A percentile compares a stretch with the other conserved stretches of the same genome.
Evolutionary conservation across 2,329 filamentous ascomycete genomes (phyloP).

Genomic region (Cladophialophora yegresii): DNA sequence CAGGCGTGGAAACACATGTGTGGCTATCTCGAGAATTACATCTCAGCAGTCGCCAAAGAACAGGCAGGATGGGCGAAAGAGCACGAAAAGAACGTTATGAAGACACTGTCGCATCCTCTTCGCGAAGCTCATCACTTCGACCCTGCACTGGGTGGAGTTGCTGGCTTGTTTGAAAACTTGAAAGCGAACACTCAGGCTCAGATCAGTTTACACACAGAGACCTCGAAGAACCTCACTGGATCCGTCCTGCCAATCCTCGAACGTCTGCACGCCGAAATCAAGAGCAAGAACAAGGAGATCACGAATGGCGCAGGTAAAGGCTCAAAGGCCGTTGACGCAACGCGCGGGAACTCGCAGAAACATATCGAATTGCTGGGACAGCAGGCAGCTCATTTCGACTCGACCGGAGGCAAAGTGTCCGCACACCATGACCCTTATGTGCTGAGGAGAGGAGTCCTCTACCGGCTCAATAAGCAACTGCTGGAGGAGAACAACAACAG

Average conservation of each 20-base stretch:
- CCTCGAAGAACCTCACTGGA: slow-evolving; percentile 84
- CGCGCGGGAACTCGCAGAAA: slow-evolving; percentile 82
- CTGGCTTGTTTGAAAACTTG: slow-evolving; percentile 92
- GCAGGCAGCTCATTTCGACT: slow-evolving; percentile 77
- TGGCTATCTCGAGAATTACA: slow-evolving; percentile 86
- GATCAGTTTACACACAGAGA: slow-evolving; percentile 85
- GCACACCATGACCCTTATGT: slow-evolving; percentile 85
- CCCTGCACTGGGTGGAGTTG: slow-evolving; percentile 80
- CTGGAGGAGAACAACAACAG: slow-evolving; percentile 93
- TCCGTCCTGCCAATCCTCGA: slow-evolving; percentile 85
- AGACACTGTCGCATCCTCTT: slow-evolving; percentile 83
- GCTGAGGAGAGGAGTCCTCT: slow-evolving; percentile 74
- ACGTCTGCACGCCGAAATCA: slow-evolving; percentile 91
- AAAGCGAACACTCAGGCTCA: slow-evolving; percentile 85
- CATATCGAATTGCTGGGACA: slow-evolving; percentile 92
- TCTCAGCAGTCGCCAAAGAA: slow-evolving; percentile 80
- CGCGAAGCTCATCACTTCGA: slow-evolving; percentile 93
- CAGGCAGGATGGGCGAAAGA: slow-evolving; percentile 86
- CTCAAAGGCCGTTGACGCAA: slow-evolving; percentile 88
- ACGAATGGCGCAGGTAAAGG: slow-evolving; percentile 76
- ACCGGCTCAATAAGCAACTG: slow-evolving; percentile 87
- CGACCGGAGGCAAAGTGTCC: slow-evolving; percentile 69
- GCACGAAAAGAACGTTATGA: slow-evolving; percentile 82
- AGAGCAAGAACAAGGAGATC: slow-evolving; percentile 92
- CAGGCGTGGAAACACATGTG: slow-evolving; percentile 96